phyloP scores from a whole-genome alignment of 2,329 filamentous ascomycete genomes.

The Epichloe glyceriae region DNA sequence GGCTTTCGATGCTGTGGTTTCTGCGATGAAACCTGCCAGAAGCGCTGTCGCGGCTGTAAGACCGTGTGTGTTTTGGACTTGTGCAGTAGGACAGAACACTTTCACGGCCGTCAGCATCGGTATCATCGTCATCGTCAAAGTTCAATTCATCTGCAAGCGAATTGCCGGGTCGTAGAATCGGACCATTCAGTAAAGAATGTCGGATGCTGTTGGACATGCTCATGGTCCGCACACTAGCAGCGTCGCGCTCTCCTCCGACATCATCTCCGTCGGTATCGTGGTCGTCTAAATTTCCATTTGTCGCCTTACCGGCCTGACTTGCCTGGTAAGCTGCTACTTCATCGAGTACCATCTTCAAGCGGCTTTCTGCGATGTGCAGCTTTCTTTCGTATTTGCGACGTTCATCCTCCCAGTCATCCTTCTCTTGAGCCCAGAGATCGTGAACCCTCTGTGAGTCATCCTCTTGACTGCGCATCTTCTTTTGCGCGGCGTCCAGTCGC shows the following conservation, averaged over 20 bases:
- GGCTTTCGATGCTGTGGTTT: slow-evolving; percentile 46
- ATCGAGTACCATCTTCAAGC: slow-evolving; percentile 71
- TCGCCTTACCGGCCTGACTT: slow-evolving; percentile 30
- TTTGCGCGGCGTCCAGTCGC: slow-evolving; percentile 66
- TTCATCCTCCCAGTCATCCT: slow-evolving; percentile 72
- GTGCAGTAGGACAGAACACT: slow-evolving; percentile 40
- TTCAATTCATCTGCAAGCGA: slow-evolving; percentile 86
- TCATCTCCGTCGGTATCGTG: slow-evolving; percentile 50
- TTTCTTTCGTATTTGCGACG: slow-evolving; percentile 71
- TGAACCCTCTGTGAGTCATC: slow-evolving; percentile 71
- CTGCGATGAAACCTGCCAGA: slow-evolving; percentile 35
- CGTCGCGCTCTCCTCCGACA: slow-evolving; percentile 52
- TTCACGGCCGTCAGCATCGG: slow-evolving; percentile 58
- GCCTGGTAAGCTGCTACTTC: slow-evolving; percentile 66
- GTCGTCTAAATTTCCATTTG: slow-evolving; percentile 21
- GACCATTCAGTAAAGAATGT: slow-evolving; percentile 53
- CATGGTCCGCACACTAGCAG: slow-evolving; percentile 56
- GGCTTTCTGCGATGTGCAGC: slow-evolving; percentile 78
- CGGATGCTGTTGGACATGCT: slow-evolving; percentile 61
- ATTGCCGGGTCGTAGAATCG: slow-evolving; percentile 48
- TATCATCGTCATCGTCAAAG: slow-evolving; percentile 62
- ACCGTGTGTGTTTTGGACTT: slow-evolving; percentile 35
- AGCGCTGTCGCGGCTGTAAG: slow-evolving; percentile 44
- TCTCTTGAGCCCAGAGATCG: slow-evolving; percentile 72
- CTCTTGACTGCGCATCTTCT: slow-evolving; percentile 65